These are phyloP conservation scores for Cutaneotrichosporon cyanovorans DNA, from an alignment of 1,284 basidiomycete genomes.

Conservation along the genomic window DNA sequence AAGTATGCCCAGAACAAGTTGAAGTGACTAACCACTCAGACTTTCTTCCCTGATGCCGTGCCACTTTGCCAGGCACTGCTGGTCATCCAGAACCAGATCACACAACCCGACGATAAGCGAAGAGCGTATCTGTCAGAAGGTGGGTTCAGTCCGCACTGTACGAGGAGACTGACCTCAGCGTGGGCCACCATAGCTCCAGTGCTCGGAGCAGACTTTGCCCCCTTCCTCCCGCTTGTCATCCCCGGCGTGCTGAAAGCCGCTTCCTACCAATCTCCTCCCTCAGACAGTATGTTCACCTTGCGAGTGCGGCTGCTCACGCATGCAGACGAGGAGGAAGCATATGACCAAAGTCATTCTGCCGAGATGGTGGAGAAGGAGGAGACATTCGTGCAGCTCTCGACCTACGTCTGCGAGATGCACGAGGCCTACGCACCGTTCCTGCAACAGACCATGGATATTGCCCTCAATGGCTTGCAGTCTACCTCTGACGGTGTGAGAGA, in stretches of 20 bases:
- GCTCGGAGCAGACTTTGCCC: constrained; percentile 68
- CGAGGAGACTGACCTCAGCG: constrained; percentile 1
- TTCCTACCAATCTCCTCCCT: constrained; percentile 47
- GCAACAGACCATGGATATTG: constrained; percentile 60
- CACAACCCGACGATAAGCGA: constrained; percentile 27
- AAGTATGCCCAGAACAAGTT: constrained; percentile 4
- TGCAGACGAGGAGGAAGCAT: constrained; percentile 46
- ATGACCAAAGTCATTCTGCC: constrained; percentile 49
- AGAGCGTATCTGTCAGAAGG: constrained; percentile 30
- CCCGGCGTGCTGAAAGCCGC: constrained; percentile 66
- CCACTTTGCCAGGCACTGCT: constrained; percentile 64
- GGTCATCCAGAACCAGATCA: constrained; percentile 61
- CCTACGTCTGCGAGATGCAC: constrained; percentile 65
- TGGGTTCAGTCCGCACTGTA: constrained; percentile 13
- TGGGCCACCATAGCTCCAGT: constrained; percentile 6
- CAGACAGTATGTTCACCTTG: constrained; percentile 21
- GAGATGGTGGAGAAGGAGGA: constrained; percentile 75
- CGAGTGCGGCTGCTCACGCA: constrained; percentile 46
- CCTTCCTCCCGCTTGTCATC: constrained; percentile 73
- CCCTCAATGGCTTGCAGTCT: constrained; percentile 62
- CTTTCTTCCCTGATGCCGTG: constrained; percentile 55
- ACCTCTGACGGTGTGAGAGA: constrained; percentile 69
- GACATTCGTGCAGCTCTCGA: constrained; percentile 73
- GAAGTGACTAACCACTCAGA: constrained; percentile 1
- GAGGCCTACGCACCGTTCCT: constrained; percentile 66